Conservation (phyloP, 176 grass and related monocot species). For the Zea luxurians region DNA sequence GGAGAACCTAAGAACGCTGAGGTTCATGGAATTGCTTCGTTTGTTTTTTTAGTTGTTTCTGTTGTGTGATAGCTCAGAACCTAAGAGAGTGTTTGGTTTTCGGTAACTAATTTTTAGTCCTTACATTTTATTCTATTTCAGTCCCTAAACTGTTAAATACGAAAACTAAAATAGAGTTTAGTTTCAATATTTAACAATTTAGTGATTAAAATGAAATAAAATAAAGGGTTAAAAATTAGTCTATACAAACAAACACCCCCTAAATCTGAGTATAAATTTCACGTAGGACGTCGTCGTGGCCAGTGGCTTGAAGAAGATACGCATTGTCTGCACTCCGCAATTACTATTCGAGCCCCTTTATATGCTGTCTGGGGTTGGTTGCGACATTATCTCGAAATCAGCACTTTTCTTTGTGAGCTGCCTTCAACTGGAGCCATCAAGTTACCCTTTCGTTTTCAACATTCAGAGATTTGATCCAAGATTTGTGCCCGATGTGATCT, state of each 20-base stretch:
- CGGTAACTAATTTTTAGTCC: too few species aligned
- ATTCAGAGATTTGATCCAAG: slow-evolving; percentile 25
- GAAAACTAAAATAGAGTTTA: too few species aligned
- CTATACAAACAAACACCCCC: too few species aligned
- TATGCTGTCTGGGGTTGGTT: slow-evolving; percentile 45
- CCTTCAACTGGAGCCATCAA: slow-evolving; percentile 39
- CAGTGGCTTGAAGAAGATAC: not conserved
- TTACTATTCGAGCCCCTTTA: slow-evolving; percentile 33
- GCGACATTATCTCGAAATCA: slow-evolving; percentile 40
- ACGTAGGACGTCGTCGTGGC: not conserved
- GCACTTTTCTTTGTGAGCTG: slow-evolving; percentile 42
- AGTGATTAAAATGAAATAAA: too few species aligned
- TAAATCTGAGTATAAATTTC: not conserved
- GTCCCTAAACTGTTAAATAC: too few species aligned
- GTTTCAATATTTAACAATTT: too few species aligned
- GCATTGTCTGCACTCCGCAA: not conserved
- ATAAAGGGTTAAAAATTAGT: too few species aligned
- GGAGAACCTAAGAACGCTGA: slow-evolving; percentile 16
- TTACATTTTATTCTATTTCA: too few species aligned
- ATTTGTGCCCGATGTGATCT: slow-evolving; percentile 24
- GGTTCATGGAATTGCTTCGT: not conserved
- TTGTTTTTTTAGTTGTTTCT: slow-evolving; percentile 24
- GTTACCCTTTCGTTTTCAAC: slow-evolving; percentile 11
- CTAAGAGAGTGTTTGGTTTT: too few species aligned
- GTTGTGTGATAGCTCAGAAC: not conserved